Evolutionary conservation across 2,329 filamentous ascomycete species (phyloP).

Genomic region (Neonectria magnoliae): DNA sequence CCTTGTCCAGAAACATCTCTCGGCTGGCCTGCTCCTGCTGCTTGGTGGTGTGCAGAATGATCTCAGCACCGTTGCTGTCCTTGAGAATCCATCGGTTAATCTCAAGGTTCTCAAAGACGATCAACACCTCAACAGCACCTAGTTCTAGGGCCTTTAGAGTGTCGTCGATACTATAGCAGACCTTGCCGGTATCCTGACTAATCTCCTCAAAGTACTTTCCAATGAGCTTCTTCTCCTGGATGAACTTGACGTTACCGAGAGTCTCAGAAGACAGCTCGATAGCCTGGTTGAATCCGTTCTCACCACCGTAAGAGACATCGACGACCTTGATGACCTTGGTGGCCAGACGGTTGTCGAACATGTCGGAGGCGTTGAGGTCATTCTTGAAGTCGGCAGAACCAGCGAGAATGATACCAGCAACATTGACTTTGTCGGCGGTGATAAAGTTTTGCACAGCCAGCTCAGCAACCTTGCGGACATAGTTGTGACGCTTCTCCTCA

Average conservation of each 20-base stretch:
- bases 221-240: constrained; percentile 99
- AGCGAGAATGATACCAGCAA: constrained; percentile 92
- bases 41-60: constrained; percentile 89
- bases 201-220: constrained; percentile 99
- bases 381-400: constrained; percentile 99
- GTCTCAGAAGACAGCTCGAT: constrained; percentile 97
- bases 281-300: constrained; percentile 99
- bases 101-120: constrained; percentile 97
- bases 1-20: constrained; percentile 91
- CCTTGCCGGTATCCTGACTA: constrained; percentile 93
- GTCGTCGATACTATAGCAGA: constrained; percentile 98
- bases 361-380: constrained; percentile 95
- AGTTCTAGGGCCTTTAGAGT: constrained; percentile 96
- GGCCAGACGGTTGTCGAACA: constrained; percentile 93
- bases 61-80: constrained; percentile 75
- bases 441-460: constrained; percentile 99
- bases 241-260: constrained; percentile 98
- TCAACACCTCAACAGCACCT: constrained; percentile 92
- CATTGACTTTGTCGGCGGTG: constrained; percentile 97
- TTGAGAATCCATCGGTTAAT: constrained; percentile 93
- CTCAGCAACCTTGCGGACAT: constrained; percentile 98
- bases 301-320: constrained; percentile 97
- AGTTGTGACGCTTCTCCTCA: constrained; percentile 99
- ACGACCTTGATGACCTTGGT: constrained; percentile 99
- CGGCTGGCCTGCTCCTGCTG: constrained; percentile 75